A percentile compares a stretch with the other conserved stretches of the same genome.
Conservation (phyloP, 2,329 filamentous ascomycete genomes). For the Colletotrichum limetticola region DNA sequence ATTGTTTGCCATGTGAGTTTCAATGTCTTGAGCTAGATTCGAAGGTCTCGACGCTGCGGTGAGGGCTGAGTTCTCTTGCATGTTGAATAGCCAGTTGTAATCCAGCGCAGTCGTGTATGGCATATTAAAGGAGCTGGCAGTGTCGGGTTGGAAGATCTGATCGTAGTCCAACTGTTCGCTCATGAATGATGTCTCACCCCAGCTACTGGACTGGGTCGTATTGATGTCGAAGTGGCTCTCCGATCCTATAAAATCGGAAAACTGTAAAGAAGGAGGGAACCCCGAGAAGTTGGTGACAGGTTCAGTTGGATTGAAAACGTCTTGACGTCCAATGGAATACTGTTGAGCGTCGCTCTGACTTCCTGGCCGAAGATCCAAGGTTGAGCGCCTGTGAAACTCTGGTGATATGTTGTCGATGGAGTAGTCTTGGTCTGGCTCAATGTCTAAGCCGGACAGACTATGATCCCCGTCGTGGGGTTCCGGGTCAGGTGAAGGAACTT, state of each 20-base stretch:
- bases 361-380: constrained; percentile 2
- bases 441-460: neutral
- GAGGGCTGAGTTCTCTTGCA: constrained; percentile 46
- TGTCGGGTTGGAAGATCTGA: constrained; percentile 69
- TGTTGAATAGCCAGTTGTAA: constrained; percentile 71
- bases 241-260: neutral
- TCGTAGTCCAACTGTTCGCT: constrained; percentile 50
- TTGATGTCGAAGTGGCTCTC: neutral
- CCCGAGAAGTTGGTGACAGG: constrained; percentile 5
- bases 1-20: neutral
- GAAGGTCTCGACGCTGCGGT: neutral
- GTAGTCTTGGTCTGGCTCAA: neutral
- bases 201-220: constrained; percentile 2
- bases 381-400: neutral
- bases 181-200: neutral
- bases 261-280: constrained; percentile 8
- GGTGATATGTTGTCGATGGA: neutral
- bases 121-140: constrained; percentile 73
- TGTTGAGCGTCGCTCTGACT: neutral
- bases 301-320: neutral
- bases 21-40: neutral
- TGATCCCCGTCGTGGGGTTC: constrained; percentile 20
- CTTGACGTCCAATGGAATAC: constrained; percentile 1
- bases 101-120: constrained; percentile 72
- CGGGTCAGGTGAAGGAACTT: constrained; percentile 26